Evolutionary conservation across 352 stramenopile species (phyloP).

Genomic region (Pythium aristosporum): DNA sequence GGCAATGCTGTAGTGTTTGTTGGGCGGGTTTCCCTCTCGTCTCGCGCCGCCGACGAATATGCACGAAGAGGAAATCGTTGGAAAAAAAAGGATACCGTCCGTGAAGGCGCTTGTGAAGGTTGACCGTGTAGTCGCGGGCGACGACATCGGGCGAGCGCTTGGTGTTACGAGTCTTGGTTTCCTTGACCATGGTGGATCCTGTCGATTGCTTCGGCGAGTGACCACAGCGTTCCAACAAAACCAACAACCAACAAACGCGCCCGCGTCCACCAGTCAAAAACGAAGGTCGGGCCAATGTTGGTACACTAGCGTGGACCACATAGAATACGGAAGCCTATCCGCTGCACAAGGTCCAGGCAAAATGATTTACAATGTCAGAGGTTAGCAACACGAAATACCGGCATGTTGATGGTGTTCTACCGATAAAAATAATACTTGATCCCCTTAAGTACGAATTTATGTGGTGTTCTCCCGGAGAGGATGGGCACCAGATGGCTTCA

Average conservation of each 20-base stretch:
- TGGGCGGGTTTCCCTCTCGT: background rate
- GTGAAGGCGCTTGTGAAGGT: conserved; percentile 98
- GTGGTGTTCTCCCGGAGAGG: background rate
- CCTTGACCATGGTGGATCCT: conserved; percentile 74
- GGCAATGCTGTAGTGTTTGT: background rate
- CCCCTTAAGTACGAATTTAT: background rate
- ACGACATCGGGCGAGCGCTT: conserved; percentile 93
- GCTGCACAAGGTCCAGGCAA: background rate
- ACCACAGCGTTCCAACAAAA: conserved; percentile 20
- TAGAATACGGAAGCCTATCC: background rate
- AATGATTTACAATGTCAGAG: background rate
- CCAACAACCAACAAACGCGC: conserved; percentile 21
- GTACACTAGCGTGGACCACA: conserved; percentile 11
- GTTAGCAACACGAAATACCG: background rate
- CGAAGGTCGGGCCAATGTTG: background rate
- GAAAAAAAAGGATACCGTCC: conserved; percentile 86
- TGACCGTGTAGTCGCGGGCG: conserved; percentile 98
- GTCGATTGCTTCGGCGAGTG: conserved; percentile 41
- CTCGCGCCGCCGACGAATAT: conserved; percentile 13
- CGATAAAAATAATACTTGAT: background rate
- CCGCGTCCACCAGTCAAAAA: conserved; percentile 33
- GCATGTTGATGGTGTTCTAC: conserved; percentile 1
- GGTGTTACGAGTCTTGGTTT: conserved; percentile 84
- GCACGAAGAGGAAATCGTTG: conserved; percentile 26
- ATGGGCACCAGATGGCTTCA: conserved; percentile 10